Percentiles rank a stretch among this genome's conserved stretches.
phyloP scores from a whole-genome alignment of 768 basidiomycete species.

The Suillus americanus region DNA sequence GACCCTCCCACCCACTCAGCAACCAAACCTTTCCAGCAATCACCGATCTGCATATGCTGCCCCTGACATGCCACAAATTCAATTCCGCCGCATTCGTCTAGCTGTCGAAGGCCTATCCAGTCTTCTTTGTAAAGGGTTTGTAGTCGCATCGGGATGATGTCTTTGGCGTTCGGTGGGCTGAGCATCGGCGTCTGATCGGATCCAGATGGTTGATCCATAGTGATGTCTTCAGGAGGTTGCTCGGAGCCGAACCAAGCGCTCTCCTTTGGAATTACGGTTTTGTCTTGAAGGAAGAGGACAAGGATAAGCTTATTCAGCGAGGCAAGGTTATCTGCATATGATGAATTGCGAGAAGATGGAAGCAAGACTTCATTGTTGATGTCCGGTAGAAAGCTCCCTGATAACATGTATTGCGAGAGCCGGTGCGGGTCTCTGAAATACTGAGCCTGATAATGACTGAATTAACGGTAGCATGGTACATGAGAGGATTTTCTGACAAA shows the following conservation, averaged over 20 bases:
- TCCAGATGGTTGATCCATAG: background rate
- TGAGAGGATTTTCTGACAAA: constrained; percentile 22
- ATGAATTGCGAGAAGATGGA: constrained; percentile 49
- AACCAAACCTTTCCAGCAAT: constrained; percentile 61
- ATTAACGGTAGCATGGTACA: constrained; percentile 1
- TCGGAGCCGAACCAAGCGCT: constrained; percentile 86
- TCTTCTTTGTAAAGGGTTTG: constrained; percentile 77
- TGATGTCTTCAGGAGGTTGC: constrained; percentile 30
- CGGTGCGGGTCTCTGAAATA: constrained; percentile 78
- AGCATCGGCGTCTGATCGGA: constrained; percentile 14
- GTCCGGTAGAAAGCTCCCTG: constrained; percentile 66
- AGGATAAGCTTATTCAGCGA: constrained; percentile 69
- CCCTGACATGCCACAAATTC: constrained; percentile 64
- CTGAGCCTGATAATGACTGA: constrained; percentile 57
- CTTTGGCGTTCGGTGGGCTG: constrained; percentile 17
- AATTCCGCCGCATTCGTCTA: constrained; percentile 68
- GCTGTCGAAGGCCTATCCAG: constrained; percentile 73
- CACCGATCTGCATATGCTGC: constrained; percentile 71
- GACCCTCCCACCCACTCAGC: constrained; percentile 39
- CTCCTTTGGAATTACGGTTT: constrained; percentile 82
- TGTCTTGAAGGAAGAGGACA: constrained; percentile 69
- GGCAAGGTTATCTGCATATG: constrained; percentile 60
- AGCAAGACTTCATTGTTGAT: constrained; percentile 75
- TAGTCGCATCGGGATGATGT: constrained; percentile 65
- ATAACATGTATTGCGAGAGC: constrained; percentile 53